Conservation (phyloP, 441 rosid species). For the Lepidium campestre region DNA sequence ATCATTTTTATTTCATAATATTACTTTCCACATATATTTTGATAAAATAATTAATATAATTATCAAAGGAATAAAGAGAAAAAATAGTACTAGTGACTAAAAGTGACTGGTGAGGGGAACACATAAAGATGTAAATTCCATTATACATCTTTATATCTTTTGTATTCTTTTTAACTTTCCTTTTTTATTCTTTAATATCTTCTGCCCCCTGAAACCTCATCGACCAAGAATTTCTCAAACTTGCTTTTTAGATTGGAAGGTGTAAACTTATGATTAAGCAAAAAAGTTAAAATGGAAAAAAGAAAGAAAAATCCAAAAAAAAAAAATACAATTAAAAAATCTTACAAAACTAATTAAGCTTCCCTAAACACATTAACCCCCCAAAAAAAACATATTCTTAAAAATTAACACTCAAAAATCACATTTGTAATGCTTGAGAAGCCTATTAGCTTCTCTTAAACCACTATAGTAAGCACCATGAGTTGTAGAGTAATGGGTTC, state of each 20-base stretch:
- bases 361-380: constrained; percentile 32
- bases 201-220: constrained; percentile 20
- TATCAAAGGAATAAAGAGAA: neutral
- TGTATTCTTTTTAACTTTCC: constrained; percentile 9
- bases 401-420: constrained; percentile 36
- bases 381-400: constrained; percentile 19
- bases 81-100: constrained; percentile 8
- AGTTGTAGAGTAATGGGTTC: constrained; percentile 93
- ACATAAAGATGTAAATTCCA: constrained; percentile 13
- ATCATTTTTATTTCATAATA: too few species aligned
- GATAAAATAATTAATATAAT: neutral
- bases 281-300: neutral
- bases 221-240: constrained; percentile 2
- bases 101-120: constrained; percentile 24
- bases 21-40: neutral
- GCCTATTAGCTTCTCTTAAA: constrained; percentile 94
- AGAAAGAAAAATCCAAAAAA: constrained; percentile 17
- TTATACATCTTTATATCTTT: constrained; percentile 17
- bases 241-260: constrained; percentile 19
- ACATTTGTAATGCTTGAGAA: constrained; percentile 76
- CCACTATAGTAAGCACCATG: constrained; percentile 99
- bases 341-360: constrained; percentile 32
- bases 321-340: constrained; percentile 31
- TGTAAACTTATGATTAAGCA: constrained; percentile 5
- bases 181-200: constrained; percentile 11